Evolutionary conservation across 371 early-diverging fungal genomes (phyloP), one percentile per base, ranked within the genome.

Genomic region (Mortierella sp.): DNA sequence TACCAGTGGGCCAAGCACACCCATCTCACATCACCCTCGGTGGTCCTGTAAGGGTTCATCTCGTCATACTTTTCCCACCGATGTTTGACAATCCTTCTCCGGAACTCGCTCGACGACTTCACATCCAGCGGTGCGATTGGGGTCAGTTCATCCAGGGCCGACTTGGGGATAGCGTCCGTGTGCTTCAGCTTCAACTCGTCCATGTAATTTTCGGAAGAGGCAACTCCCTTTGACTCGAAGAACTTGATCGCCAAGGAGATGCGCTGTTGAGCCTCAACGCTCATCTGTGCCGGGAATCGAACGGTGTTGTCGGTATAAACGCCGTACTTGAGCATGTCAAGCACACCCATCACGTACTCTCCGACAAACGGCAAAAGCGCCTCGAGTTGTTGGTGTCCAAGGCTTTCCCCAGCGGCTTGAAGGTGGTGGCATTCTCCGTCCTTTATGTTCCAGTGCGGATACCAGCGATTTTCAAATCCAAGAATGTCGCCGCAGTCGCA

Each of bases 401-500:
- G 7, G 76, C 77, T 54, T 44, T 72, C 31, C 24, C 63, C 65
- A 5, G 65, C 34, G 1, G 65, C 34, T 31, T 34, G 34, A 6
- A 34, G 34, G 24, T 65, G 65, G 19, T 65, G 34, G 34, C 31
- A 19, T 16, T 65, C 31, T 8, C 70, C 65, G 31, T 80, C 68
- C 52, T 73, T 72, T 50, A 77, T 54, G 47, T 76, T 71, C 70
- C 63, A 58, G 34, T 81, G 78, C 4, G 83, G 79, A 21, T 50
- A 47, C 9, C 16, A 60, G 24, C 8, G 54, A 21, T 42, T 34
- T n/a, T 73, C 70, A 26, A 58, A 72, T 48, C 80, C 80, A 13
- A 75, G 63, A 21, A 79, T 34, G 7, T 70, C 73, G 34, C 81
- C 84, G 71, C 81, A 81, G 28, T 84, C 84, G 72, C 84, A 84